These are phyloP conservation scores for Maudiozyma barnettii DNA, from an alignment of 805 yeast genomes.

Conservation along the genomic window DNA sequence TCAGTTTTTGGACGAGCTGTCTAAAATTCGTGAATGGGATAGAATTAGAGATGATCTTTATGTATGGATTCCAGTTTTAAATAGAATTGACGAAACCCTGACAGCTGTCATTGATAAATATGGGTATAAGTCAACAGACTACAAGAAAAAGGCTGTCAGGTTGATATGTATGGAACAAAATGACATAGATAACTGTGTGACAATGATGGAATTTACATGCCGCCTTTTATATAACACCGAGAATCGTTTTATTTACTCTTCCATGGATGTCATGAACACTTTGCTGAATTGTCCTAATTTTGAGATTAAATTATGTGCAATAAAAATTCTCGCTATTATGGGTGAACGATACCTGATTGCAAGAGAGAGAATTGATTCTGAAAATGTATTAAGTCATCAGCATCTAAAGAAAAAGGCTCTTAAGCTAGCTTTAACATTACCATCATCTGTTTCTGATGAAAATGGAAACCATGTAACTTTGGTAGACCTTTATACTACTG, in stretches of 20 bases:
- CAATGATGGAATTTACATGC: conserved; percentile 53
- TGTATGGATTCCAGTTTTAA: conserved; percentile 70
- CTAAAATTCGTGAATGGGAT: conserved; percentile 41
- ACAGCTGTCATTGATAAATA: conserved; percentile 47
- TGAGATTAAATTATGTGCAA: conserved; percentile 47
- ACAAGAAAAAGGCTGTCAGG: conserved; percentile 38
- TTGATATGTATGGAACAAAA: conserved; percentile 35
- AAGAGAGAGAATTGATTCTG: conserved; percentile 23
- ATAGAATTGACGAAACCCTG: conserved; percentile 62
- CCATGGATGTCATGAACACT: conserved; percentile 49
- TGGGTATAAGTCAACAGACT: conserved; percentile 20
- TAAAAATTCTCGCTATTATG: conserved; percentile 49
- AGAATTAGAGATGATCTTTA: conserved; percentile 59
- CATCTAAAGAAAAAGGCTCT: conserved; percentile 38
- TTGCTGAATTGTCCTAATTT: conserved; percentile 53
- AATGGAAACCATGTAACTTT: conserved; percentile 36
- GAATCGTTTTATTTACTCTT: conserved; percentile 58
- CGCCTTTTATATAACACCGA: conserved; percentile 59
- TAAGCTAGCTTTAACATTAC: conserved; percentile 45
- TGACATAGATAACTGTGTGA: conserved; percentile 41
- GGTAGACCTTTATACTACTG: conserved; percentile 37
- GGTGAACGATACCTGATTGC: conserved; percentile 49
- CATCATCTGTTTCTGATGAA: conserved; percentile 37
- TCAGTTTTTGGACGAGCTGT: conserved; percentile 35
- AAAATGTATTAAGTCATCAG: conserved; percentile 17